Base-by-base conservation (phyloP, 768 basidiomycete genomes). In the Russula earlei region DNA sequence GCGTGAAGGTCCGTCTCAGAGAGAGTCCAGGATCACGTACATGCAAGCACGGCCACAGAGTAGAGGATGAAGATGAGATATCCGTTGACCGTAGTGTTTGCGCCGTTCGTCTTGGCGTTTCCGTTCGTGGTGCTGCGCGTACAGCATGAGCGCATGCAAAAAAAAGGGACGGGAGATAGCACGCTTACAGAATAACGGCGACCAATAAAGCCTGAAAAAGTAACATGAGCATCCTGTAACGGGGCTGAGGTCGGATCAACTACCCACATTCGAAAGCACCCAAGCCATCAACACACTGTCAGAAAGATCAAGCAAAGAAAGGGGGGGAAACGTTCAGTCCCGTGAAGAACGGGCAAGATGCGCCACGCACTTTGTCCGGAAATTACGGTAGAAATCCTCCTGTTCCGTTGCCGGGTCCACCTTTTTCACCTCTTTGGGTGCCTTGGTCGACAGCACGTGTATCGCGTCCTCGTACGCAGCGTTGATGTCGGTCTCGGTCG, bases 401-500 rank as follows among this genome's bases (percentile, higher is more conserved):
- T 91, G 82, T 60, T 76, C 65, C 4, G 85, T 87, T 56, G 71
- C 67, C 29, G 67, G 65, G 67, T 92, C 87, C 0, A 76, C 76
- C 61, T 78, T 85, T 25, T 71, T 65, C 31, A 86, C 85, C 47
- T 71, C 79, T 68, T 87, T 87, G 3, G 87, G 86, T 25, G 89
- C 75, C 69, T 93, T 92, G 11, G 80, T 80, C 15, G 78, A 77
- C 49, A 98, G 70, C 3, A 92, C 82, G 63, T 85, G 83, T 33
- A 93, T 79, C 3, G 95, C 96, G 61, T 94, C 91, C 59, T 95
- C 90, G 66, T 97, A 98, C 51, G 86, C 79, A 29, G 85, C 83
- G 64, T 93, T 84, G 69, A 91, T 85, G 65, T 97, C 94, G 63
- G 83, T 89, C 67, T 95, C 84, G 50, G 84, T 84, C 1, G 89